These are phyloP conservation scores for Verticillium isaacii DNA, from an alignment of 2,329 filamentous ascomycete species.

Conservation along the genomic window DNA sequence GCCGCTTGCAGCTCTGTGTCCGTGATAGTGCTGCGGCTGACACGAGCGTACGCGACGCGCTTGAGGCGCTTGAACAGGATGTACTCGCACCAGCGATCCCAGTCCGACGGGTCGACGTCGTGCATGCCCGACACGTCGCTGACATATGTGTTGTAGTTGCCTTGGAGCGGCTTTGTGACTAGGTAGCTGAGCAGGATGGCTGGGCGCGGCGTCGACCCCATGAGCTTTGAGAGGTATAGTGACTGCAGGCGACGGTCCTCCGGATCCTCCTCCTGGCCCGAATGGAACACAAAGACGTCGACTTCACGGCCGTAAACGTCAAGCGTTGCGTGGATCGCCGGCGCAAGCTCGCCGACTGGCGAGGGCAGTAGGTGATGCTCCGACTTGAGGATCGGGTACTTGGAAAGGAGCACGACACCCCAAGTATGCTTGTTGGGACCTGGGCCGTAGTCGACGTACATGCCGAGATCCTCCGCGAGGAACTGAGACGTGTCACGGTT, in stretches of 20 bases:
- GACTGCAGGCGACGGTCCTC: constrained; percentile 86
- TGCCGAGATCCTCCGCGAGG: constrained; percentile 91
- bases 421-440: constrained; percentile 99
- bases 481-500: constrained; percentile 96
- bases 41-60: constrained; percentile 82
- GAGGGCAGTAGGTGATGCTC: constrained; percentile 93
- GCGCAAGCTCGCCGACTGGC: constrained; percentile 89
- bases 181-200: constrained; percentile 86
- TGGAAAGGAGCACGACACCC: constrained; percentile 88
- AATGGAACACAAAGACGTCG: constrained; percentile 98
- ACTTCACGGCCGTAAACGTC: constrained; percentile 86
- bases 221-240: constrained; percentile 79
- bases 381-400: constrained; percentile 96
- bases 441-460: constrained; percentile 97
- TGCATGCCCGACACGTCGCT: constrained; percentile 84
- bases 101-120: constrained; percentile 87
- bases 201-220: constrained; percentile 77
- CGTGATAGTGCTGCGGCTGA: constrained; percentile 86
- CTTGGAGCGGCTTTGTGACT: constrained; percentile 82
- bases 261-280: constrained; percentile 92
- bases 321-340: constrained; percentile 93
- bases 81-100: constrained; percentile 99
- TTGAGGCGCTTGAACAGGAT: constrained; percentile 89
- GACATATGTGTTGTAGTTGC: constrained; percentile 97
- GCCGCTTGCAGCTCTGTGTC: constrained; percentile 96